A percentile compares a stretch with the other conserved stretches of the same genome.
phyloP scores from a whole-genome alignment of 2,329 filamentous ascomycete species.

The Pseudogymnoascus sp. region DNA sequence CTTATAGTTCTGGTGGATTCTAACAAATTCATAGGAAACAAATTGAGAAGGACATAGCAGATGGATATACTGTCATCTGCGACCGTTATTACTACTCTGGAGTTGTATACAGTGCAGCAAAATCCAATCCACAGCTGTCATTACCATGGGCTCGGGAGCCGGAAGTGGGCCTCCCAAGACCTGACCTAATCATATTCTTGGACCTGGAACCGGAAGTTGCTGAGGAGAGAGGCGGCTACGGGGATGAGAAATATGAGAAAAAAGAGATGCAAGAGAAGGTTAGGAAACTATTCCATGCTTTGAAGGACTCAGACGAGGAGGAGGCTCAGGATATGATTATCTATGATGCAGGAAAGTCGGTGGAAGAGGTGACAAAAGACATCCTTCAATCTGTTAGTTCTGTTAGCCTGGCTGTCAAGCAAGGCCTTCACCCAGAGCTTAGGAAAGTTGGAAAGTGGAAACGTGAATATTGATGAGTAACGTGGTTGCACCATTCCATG shows the following conservation, averaged over 20 bases:
- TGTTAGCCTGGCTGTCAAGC: neutral
- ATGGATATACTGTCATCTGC: slow-evolving; percentile 68
- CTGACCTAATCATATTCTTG: slow-evolving; percentile 81
- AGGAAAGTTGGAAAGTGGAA: slow-evolving; percentile 15
- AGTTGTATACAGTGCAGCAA: slow-evolving; percentile 86
- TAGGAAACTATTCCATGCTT: slow-evolving; percentile 58
- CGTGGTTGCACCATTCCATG: neutral
- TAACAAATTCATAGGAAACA: slow-evolving; percentile 33
- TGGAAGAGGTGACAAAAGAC: slow-evolving; percentile 48
- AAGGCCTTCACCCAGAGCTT: neutral
- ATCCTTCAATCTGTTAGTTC: slow-evolving; percentile 37
- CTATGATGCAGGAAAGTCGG: slow-evolving; percentile 43
- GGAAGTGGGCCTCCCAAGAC: slow-evolving; percentile 77
- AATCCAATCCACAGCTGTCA: slow-evolving; percentile 59
- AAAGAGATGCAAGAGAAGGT: slow-evolving; percentile 74
- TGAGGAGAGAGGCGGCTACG: slow-evolving; percentile 72
- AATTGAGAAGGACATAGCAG: slow-evolving; percentile 45
- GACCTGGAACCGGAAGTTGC: slow-evolving; percentile 69
- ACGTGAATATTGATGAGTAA: slow-evolving; percentile 7
- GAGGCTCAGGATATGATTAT: slow-evolving; percentile 46
- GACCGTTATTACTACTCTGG: slow-evolving; percentile 96
- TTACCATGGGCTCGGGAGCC: slow-evolving; percentile 76
- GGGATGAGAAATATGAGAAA: slow-evolving; percentile 81
- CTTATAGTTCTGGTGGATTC: slow-evolving; percentile 21
- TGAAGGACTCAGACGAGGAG: slow-evolving; percentile 39